Evolutionary conservation across 2,329 filamentous ascomycete genomes (phyloP).

Genomic region (Aspergillus sp.): DNA sequence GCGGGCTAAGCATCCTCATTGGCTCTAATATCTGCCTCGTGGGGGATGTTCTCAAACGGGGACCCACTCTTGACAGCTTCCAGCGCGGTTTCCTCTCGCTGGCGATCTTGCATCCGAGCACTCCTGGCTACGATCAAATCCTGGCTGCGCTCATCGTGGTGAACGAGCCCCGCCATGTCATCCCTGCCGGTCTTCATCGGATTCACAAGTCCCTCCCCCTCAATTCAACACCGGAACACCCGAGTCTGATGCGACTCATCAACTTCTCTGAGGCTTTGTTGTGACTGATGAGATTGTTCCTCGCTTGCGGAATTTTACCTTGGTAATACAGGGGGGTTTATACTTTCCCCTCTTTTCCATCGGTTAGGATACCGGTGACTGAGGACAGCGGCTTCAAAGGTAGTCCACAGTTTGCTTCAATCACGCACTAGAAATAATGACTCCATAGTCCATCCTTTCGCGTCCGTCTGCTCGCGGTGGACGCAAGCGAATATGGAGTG

Average conservation of each 20-base stretch:
- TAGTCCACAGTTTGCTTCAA: no score
- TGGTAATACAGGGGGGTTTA: background rate
- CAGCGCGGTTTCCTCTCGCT: constrained; percentile 16
- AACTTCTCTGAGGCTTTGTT: background rate
- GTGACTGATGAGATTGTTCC: background rate
- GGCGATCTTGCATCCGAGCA: constrained; percentile 25
- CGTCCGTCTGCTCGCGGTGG: background rate
- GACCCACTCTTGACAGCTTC: constrained; percentile 27
- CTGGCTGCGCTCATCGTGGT: no score
- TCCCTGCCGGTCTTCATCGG: background rate
- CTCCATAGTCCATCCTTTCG: background rate
- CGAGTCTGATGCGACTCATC: background rate
- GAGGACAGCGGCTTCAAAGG: background rate
- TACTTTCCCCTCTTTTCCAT: background rate
- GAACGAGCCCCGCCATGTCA: constrained; percentile 3
- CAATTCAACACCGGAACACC: background rate
- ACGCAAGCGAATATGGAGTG: background rate
- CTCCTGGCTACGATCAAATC: constrained; percentile 24
- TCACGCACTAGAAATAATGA: background rate
- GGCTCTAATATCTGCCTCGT: constrained; percentile 15
- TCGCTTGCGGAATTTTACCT: background rate
- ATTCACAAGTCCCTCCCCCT: background rate
- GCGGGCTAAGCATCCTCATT: constrained; percentile 10
- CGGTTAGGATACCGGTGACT: background rate
- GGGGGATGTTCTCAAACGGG: constrained; percentile 17